These are phyloP conservation scores for Posidonia oceanica DNA, from an alignment of 116 monocot species.

Conservation along the genomic window DNA sequence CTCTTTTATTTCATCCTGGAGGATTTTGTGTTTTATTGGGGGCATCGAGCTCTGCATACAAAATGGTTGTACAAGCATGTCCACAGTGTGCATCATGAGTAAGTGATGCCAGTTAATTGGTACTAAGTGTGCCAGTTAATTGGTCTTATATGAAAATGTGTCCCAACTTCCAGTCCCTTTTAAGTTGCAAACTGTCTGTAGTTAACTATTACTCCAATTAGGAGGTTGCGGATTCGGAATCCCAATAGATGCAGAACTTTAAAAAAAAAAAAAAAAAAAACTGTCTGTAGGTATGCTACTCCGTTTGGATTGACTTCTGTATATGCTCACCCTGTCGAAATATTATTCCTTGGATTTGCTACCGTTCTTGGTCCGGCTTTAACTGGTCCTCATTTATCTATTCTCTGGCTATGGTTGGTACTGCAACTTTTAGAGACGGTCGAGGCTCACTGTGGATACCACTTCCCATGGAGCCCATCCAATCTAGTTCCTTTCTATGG, in stretches of 20 bases:
- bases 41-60: constrained; percentile 66
- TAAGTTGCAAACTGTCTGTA: constrained; percentile 9
- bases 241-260: too few relatives aligned
- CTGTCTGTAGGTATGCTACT: constrained; percentile 44
- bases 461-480: constrained; percentile 91
- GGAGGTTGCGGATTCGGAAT: too few relatives aligned
- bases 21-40: constrained; percentile 50
- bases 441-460: constrained; percentile 79
- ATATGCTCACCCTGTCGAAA: constrained; percentile 91
- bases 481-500: constrained; percentile 82
- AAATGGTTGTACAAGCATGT: constrained; percentile 90
- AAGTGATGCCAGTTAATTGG: constrained; percentile 13
- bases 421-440: constrained; percentile 84
- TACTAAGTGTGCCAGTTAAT: neutral
- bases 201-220: too few relatives aligned
- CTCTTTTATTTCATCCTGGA: constrained; percentile 73
- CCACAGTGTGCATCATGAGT: constrained; percentile 84
- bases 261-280: too few relatives aligned
- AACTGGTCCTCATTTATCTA: constrained; percentile 74
- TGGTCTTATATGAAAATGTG: neutral
- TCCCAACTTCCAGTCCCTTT: neutral
- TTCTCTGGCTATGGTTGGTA: constrained; percentile 80
- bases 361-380: constrained; percentile 71
- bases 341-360: constrained; percentile 82
- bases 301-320: constrained; percentile 79